These are phyloP conservation scores for Monilinia laxa DNA, from an alignment of 2,329 filamentous ascomycete genomes.

Conservation along the genomic window DNA sequence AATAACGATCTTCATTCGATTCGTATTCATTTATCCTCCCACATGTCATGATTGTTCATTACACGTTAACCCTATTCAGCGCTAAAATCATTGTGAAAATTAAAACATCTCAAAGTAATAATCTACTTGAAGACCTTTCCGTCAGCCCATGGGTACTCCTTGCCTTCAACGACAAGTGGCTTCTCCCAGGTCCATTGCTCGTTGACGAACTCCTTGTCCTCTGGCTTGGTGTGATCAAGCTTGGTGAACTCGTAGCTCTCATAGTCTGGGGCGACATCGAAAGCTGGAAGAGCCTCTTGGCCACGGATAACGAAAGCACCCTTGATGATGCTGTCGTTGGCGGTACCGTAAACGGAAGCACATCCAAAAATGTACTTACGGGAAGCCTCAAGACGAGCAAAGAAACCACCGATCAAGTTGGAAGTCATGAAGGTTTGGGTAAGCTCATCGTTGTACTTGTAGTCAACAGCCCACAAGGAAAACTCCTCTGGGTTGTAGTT, in stretches of 20 bases:
- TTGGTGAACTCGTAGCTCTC: slow-evolving; percentile 97
- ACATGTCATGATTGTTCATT: slow-evolving; percentile 25
- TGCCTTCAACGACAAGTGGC: slow-evolving; percentile 74
- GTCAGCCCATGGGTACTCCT: slow-evolving; percentile 83
- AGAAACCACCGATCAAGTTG: slow-evolving; percentile 98
- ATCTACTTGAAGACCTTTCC: slow-evolving; percentile 99
- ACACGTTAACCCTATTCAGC: slow-evolving; percentile 24
- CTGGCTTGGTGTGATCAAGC: slow-evolving; percentile 83
- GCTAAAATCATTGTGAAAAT: slow-evolving; percentile 30
- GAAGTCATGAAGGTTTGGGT: slow-evolving; percentile 98
- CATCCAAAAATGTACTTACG: slow-evolving; percentile 98
- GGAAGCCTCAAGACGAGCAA: slow-evolving; percentile 91
- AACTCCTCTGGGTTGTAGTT: slow-evolving; percentile 92
- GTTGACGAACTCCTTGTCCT: slow-evolving; percentile 83
- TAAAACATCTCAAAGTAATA: slow-evolving; percentile 25
- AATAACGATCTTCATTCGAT: slow-evolving; percentile 28
- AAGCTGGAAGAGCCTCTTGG: slow-evolving; percentile 79
- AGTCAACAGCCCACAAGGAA: slow-evolving; percentile 90
- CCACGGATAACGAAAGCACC: slow-evolving; percentile 96
- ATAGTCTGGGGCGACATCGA: slow-evolving; percentile 95
- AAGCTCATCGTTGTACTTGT: slow-evolving; percentile 99
- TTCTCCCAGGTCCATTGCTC: slow-evolving; percentile 92
- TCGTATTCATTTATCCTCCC: slow-evolving; percentile 19
- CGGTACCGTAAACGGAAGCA: slow-evolving; percentile 82
- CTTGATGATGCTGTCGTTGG: slow-evolving; percentile 86